These are phyloP conservation scores for Silene noctiflora DNA, from an alignment of 179 eudicot species.

Conservation along the genomic window DNA sequence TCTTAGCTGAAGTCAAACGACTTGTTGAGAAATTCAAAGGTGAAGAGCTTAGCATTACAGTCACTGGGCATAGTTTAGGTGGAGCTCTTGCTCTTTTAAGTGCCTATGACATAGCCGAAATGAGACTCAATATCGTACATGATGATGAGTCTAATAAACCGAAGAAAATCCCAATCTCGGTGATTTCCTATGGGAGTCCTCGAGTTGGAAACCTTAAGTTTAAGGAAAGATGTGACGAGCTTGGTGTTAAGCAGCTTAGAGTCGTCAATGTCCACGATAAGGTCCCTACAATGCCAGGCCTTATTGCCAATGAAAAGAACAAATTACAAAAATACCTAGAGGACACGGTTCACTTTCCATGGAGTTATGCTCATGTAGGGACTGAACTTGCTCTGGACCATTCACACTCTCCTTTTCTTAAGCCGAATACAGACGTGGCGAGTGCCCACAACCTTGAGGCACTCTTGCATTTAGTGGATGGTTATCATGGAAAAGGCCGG, in stretches of 20 bases:
- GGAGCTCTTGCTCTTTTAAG: conserved; percentile 60
- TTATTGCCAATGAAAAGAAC: conserved; percentile 62
- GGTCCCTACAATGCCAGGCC: conserved; percentile 68
- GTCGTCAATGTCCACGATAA: conserved; percentile 58
- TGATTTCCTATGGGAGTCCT: conserved; percentile 61
- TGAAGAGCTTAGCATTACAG: conserved; percentile 61
- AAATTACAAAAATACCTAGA: conserved; percentile 51
- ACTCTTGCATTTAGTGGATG: conserved; percentile 57
- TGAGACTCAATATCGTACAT: conserved; percentile 39
- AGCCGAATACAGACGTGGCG: conserved; percentile 33
- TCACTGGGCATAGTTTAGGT: conserved; percentile 78
- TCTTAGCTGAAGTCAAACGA: conserved; percentile 55
- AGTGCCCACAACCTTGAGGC: conserved; percentile 69
- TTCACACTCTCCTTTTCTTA: conserved; percentile 51
- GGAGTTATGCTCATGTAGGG: conserved; percentile 89
- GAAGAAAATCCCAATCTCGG: conserved; percentile 45
- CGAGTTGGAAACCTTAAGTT: conserved; percentile 70
- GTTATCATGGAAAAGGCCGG: conserved; percentile 40
- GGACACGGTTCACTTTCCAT: conserved; percentile 60
- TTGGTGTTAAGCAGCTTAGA: conserved; percentile 51
- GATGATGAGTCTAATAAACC: conserved; percentile 2
- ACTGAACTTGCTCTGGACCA: conserved; percentile 56
- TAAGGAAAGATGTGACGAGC: conserved; percentile 67
- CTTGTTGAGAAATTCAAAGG: conserved; percentile 44
- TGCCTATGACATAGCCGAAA: conserved; percentile 74